phyloP scores from a whole-genome alignment of 768 basidiomycete species.

The Clavulina sp. region DNA sequence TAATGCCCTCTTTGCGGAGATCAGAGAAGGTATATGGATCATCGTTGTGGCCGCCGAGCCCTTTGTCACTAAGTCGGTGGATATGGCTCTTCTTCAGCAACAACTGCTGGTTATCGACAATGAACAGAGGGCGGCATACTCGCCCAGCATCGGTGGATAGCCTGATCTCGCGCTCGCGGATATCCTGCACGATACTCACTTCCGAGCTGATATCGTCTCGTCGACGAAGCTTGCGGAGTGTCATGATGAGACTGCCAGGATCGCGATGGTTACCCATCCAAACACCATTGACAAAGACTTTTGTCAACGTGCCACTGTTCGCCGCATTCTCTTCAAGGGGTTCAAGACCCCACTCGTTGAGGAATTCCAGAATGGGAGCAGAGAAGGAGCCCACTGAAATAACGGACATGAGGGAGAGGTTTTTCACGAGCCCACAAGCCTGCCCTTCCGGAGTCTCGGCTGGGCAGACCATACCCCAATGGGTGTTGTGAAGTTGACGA shows the following conservation, averaged over 20 bases:
- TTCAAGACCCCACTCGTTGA: slow-evolving; percentile 97
- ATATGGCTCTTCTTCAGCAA: slow-evolving; percentile 72
- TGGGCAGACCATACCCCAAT: slow-evolving; percentile 99
- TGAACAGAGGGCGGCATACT: slow-evolving; percentile 91
- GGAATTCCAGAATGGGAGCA: slow-evolving; percentile 90
- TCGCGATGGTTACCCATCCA: slow-evolving; percentile 99
- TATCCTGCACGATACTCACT: slow-evolving; percentile 94
- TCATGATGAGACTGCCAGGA: slow-evolving; percentile 79
- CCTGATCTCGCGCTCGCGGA: slow-evolving; percentile 84
- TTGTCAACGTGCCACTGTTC: slow-evolving; percentile 67
- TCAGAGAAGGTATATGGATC: slow-evolving; percentile 65
- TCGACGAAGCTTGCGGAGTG: slow-evolving; percentile 78
- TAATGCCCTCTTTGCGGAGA: slow-evolving; percentile 68
- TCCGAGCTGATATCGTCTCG: slow-evolving; percentile 93
- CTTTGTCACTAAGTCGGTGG: slow-evolving; percentile 41
- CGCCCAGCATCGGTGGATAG: slow-evolving; percentile 95
- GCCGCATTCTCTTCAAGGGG: slow-evolving; percentile 87
- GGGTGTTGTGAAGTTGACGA: slow-evolving; percentile 96
- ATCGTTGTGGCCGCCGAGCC: slow-evolving; percentile 37
- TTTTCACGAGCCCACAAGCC: slow-evolving; percentile 98
- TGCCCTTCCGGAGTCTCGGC: slow-evolving; percentile 99
- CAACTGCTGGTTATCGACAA: slow-evolving; percentile 83
- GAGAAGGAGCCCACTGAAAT: slow-evolving; percentile 95
- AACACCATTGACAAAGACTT: slow-evolving; percentile 97
- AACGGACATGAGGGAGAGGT: slow-evolving; percentile 91